Evolutionary conservation across 768 basidiomycete genomes (phyloP).

Genomic region (Mycena galopus): DNA sequence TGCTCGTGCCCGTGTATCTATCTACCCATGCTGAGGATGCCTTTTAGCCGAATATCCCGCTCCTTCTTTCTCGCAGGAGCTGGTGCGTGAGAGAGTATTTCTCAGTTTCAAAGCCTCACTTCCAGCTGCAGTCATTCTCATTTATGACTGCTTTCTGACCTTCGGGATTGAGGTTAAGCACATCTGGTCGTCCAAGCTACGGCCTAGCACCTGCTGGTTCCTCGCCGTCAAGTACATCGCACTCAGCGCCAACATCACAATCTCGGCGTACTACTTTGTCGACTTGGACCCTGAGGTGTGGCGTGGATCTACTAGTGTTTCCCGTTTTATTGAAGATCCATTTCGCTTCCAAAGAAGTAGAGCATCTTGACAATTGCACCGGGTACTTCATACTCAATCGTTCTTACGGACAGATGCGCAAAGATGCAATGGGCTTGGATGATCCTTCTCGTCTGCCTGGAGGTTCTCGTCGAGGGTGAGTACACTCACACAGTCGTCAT

Average conservation of each 20-base stretch:
- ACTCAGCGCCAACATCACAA: constrained; percentile 16
- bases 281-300: constrained; percentile 23
- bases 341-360: constrained; percentile 21
- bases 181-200: constrained; percentile 27
- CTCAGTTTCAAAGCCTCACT: constrained; percentile 16
- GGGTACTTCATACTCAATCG: too few relatives aligned
- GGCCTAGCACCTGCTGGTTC: constrained; percentile 26
- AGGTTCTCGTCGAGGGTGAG: too few relatives aligned
- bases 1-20: constrained; percentile 2
- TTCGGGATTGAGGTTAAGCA: constrained; percentile 19
- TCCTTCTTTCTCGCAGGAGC: constrained; percentile 21
- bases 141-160: constrained; percentile 28
- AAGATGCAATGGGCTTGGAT: too few relatives aligned
- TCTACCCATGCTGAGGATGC: constrained; percentile 13
- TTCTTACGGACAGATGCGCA: too few relatives aligned
- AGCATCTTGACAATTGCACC: background rate
- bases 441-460: too few relatives aligned
- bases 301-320: constrained; percentile 14
- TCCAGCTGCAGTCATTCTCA: constrained; percentile 22
- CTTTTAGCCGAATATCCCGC: constrained; percentile 20
- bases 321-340: constrained; percentile 8
- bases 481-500: too few relatives aligned
- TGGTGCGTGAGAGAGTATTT: constrained; percentile 14
- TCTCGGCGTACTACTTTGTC: constrained; percentile 19
- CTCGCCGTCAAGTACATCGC: constrained; percentile 20